Evolutionary conservation across 2,329 filamentous ascomycete species (phyloP), one percentile per base, ranked within the genome.

Genomic region (Hyphodiscus sp.): DNA sequence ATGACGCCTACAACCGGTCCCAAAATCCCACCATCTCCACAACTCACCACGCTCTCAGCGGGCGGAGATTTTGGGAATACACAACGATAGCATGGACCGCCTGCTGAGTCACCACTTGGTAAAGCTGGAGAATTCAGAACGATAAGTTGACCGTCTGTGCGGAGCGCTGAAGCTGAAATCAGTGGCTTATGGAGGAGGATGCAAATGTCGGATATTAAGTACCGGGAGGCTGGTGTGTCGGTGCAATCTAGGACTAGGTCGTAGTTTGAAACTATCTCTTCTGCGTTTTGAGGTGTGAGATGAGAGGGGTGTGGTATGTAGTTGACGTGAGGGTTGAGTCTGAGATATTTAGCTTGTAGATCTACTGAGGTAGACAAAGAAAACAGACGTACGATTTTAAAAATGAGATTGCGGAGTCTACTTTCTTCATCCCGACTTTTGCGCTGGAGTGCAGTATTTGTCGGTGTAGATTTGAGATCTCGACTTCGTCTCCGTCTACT

Each of bases 161-260:
- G 84, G 20, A 97, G 79, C 0, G 94, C 92, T 0, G 91, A 95
- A 1, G 92, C 94, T 2, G 91, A 96, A 13, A 97, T 82, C 16
- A 99, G 79, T 0, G 89, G 84, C 65, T 90, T 94, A 2, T 78
- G 73, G 0, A 91, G 76, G 3, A 96, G 75, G 10, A 96, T 87
- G 62, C 90, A 95, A 16, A 87, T 81, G 67, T 99, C 94, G 0
- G 90, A 96, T 59, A 97, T 89, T 45, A 97, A 80, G 68, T 99
- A 97, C 44, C 94, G 87, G 0, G 90, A 89, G 1, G 89, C 86
- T 0, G 94, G 92, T 60, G 92, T 91, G 70, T 99, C 94, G 10
- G 92, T 97, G 69, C 94, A 99, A 70, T 99, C 94, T 13, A 99
- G 82, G 1, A 97, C 82, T 0, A 96, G 62, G 63, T 96, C 89